Base-by-base conservation (phyloP, 257 asterid species). In the Rauvolfia tetraphylla region DNA sequence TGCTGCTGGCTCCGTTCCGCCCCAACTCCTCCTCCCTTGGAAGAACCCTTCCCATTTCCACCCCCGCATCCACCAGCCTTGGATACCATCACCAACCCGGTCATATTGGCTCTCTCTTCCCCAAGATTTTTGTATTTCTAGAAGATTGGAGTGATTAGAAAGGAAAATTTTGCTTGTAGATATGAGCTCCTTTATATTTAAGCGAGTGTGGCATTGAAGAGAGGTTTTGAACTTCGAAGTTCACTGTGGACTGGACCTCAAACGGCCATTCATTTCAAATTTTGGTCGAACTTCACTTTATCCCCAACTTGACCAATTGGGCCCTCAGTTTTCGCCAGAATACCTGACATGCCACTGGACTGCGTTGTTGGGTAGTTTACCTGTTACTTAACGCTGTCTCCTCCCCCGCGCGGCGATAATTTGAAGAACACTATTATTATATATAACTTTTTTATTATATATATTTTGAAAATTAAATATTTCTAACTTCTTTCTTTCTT, bases 221-320 rank as follows among this genome's bases (percentile, higher is more conserved):
- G 79, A 58, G 84, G 34, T 81, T 85, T 85, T 86, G 84, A 81
- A 84, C 84, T 86, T 81, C 68, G 62, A 80, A 78, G 49, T 80
- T 81, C 42, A 76, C 74, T 85, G 83, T 87, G 79, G 57, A 29
- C 46, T 39, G 75, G 22, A 61, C 61, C 87, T 88, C 92, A 80
- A 91, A 91, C 97, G 97, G 97, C 90, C 92, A 86, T 82, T 66
- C 84, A 74, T 81, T 91, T 89, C 88, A 87, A 89, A 89, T 87
- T 87, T 74, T 69, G 27, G 31, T 71, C 73, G 58, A 22, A 48
- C 44, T 49, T 54, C 18, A 36, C 58, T 46, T 75, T 75, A 62
- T 61, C 72, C 46, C 0, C 73, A 31, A 34, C 15, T 66, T 51
- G 57, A 41, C 82, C 31, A 53, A 11, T 34, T 15, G 31, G 48